phyloP scores from a whole-genome alignment of 164 flowering plant genomes.

The Saururus chinensis region DNA sequence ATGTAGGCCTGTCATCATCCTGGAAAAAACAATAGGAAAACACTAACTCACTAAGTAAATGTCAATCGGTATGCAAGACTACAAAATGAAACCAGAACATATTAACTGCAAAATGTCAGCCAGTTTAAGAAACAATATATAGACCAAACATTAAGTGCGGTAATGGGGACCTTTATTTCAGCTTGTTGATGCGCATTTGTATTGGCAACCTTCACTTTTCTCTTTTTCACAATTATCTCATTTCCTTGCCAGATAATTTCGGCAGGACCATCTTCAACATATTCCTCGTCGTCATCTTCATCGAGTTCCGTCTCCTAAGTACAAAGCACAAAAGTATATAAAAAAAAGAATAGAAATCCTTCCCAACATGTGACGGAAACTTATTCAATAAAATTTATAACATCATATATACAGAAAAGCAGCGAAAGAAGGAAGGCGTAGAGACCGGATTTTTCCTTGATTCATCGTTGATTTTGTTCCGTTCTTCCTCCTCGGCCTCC shows the following conservation, averaged over 20 bases:
- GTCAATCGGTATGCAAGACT: not conserved
- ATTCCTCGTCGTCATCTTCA: constrained; percentile 68
- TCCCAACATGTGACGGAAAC: not conserved
- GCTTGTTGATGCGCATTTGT: constrained; percentile 17
- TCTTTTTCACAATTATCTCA: constrained; percentile 91
- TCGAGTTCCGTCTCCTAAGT: constrained; percentile 17
- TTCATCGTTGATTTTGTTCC: constrained; percentile 25
- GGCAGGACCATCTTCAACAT: constrained; percentile 85
- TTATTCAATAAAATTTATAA: not conserved
- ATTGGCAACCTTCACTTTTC: constrained; percentile 59
- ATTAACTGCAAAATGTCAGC: too few species aligned
- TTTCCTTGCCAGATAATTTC: constrained; percentile 97
- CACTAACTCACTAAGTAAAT: too few species aligned
- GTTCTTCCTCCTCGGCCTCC: constrained; percentile 36
- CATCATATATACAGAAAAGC: not conserved
- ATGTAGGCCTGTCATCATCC: constrained; percentile 77
- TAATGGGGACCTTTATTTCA: constrained; percentile 33
- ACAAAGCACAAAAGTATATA: constrained; percentile 4
- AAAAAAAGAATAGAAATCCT: not conserved
- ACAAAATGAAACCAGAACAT: not conserved
- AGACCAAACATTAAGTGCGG: not conserved
- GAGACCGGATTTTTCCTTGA: constrained; percentile 21
- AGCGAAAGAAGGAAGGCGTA: not conserved
- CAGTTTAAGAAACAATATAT: not conserved
- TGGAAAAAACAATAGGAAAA: constrained; percentile 12